A percentile compares a stretch with the other conserved stretches of the same genome.
phyloP scores from a whole-genome alignment of 2,329 filamentous ascomycete species.

The Aspergillus pseudonomiae region DNA sequence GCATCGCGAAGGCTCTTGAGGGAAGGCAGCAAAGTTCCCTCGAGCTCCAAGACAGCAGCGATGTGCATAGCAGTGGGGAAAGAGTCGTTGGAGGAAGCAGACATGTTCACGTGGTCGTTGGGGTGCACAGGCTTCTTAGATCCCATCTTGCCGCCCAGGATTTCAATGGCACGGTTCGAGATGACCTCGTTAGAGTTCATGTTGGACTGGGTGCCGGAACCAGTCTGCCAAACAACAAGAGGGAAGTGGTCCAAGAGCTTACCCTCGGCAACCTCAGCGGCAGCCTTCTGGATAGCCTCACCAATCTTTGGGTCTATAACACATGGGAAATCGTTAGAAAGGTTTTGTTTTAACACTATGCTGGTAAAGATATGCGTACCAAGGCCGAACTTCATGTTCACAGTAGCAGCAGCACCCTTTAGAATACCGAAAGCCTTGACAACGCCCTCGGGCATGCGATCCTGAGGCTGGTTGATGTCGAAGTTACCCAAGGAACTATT shows the following conservation, averaged over 20 bases:
- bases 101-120: slow-evolving; percentile 99
- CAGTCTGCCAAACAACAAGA: slow-evolving; percentile 98
- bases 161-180: slow-evolving; percentile 98
- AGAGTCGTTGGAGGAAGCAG: slow-evolving; percentile 96
- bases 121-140: slow-evolving; percentile 98
- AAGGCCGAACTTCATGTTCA: slow-evolving; percentile 93
- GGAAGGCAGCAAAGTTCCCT: slow-evolving; percentile 80
- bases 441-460: slow-evolving; percentile 94
- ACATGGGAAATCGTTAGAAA: slow-evolving; percentile 38
- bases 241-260: slow-evolving; percentile 98
- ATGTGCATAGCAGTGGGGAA: slow-evolving; percentile 99
- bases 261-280: slow-evolving; percentile 86
- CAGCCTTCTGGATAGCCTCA: slow-evolving; percentile 91
- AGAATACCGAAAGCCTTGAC: slow-evolving; percentile 93
- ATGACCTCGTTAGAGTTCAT: slow-evolving; percentile 99
- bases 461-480: slow-evolving; percentile 98
- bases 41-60: slow-evolving; percentile 90
- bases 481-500: slow-evolving; percentile 86
- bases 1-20: slow-evolving; percentile 80
- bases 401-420: slow-evolving; percentile 92
- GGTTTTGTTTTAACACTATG: too few relatives aligned
- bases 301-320: slow-evolving; percentile 79
- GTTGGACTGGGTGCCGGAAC: slow-evolving; percentile 97
- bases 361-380: slow-evolving; percentile 44
- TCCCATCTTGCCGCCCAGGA: slow-evolving; percentile 90